phyloP scores from a whole-genome alignment of 805 yeast species.

The Candida qinlingensis region DNA sequence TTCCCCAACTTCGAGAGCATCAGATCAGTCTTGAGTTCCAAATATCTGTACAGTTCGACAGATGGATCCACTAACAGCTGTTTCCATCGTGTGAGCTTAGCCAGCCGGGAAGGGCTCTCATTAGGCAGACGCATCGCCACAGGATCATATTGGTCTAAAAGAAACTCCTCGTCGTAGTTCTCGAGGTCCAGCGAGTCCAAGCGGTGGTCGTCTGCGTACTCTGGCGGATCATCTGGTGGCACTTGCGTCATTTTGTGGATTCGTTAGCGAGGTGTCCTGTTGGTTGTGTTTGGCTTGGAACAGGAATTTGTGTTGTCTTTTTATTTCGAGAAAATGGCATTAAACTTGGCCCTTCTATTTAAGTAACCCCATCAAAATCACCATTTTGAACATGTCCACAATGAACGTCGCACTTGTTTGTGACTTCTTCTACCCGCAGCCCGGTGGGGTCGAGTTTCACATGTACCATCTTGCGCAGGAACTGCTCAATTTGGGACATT shows the following conservation, averaged over 20 bases:
- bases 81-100: conserved; percentile 6
- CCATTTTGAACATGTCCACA: neutral
- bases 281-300: too few species aligned
- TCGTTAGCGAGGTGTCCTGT: too few species aligned
- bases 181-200: neutral
- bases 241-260: too few species aligned
- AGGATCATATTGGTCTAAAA: conserved; percentile 2
- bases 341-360: neutral
- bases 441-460: conserved; percentile 97
- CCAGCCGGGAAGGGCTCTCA: neutral
- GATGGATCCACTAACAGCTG: conserved; percentile 41
- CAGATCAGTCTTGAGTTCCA: conserved; percentile 45
- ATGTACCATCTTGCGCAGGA: conserved; percentile 86
- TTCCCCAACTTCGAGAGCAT: conserved; percentile 68
- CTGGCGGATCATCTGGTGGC: conserved; percentile 5
- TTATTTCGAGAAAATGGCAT: too few species aligned
- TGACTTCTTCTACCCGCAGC: conserved; percentile 96
- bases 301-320: too few species aligned
- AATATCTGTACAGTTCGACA: conserved; percentile 29
- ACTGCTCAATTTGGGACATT: conserved; percentile 74
- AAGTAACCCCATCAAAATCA: neutral
- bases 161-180: neutral
- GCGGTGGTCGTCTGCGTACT: neutral
- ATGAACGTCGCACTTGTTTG: conserved; percentile 55
- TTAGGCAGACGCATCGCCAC: neutral